Evolutionary conservation across 139 green algal genomes (phyloP).

Genomic region (Nannochloris sp.): DNA sequence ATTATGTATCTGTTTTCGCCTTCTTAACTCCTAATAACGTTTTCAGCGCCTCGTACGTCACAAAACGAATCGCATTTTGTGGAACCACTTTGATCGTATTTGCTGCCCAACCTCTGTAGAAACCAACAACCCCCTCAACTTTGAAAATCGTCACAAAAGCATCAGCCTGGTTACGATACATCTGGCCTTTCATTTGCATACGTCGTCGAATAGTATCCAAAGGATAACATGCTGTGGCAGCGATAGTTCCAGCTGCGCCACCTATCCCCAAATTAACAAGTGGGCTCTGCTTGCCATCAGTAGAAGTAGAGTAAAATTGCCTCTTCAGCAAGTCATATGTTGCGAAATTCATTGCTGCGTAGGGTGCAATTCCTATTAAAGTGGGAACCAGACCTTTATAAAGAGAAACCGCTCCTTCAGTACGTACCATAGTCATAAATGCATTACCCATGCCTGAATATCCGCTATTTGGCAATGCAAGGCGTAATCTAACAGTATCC

Average conservation of each 20-base stretch:
- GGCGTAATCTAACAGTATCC: slow-evolving; percentile 76
- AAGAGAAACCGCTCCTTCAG: slow-evolving; percentile 65
- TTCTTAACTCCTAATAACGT: slow-evolving; percentile 59
- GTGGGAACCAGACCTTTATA: slow-evolving; percentile 90
- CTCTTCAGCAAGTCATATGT: slow-evolving; percentile 85
- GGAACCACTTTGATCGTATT: slow-evolving; percentile 90
- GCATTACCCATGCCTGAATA: slow-evolving; percentile 62
- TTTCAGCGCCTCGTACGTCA: slow-evolving; percentile 80
- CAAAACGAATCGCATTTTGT: slow-evolving; percentile 85
- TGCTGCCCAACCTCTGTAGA: slow-evolving; percentile 84
- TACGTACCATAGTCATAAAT: slow-evolving; percentile 46
- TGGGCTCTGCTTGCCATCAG: slow-evolving; percentile 34
- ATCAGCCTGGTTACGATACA: slow-evolving; percentile 57
- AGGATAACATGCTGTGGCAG: slow-evolving; percentile 78
- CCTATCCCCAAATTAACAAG: slow-evolving; percentile 69
- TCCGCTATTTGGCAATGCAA: slow-evolving; percentile 74
- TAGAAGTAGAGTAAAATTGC: slow-evolving; percentile 43
- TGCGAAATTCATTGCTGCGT: slow-evolving; percentile 92
- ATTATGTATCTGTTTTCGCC: slow-evolving; percentile 75
- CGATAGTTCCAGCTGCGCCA: slow-evolving; percentile 58
- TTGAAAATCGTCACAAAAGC: slow-evolving; percentile 33
- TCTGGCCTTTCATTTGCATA: slow-evolving; percentile 82
- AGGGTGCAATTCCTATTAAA: slow-evolving; percentile 90
- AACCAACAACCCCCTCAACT: slow-evolving; percentile 72
- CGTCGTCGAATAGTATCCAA: slow-evolving; percentile 84